These are phyloP conservation scores for Kuraishia hungarica DNA, from an alignment of 805 yeast genomes.

Conservation along the genomic window DNA sequence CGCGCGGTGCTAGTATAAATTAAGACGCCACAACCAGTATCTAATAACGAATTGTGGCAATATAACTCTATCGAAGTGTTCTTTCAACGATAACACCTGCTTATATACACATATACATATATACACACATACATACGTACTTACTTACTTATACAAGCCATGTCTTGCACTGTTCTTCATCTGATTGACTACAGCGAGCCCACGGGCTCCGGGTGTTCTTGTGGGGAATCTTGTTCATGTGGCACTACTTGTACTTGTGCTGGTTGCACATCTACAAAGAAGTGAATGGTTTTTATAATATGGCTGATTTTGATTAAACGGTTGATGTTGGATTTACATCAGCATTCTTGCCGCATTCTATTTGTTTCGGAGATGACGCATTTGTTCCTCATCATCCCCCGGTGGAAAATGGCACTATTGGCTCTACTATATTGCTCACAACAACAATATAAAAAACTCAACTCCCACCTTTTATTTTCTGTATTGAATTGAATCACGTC, in stretches of 20 bases:
- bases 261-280: background rate
- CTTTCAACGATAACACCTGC: background rate
- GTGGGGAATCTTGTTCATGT: background rate
- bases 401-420: no score
- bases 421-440: no score
- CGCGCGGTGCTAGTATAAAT: background rate
- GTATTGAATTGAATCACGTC: no score
- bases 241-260: background rate
- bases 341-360: no score
- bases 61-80: no score
- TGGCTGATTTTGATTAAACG: background rate
- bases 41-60: no score
- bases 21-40: background rate
- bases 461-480: no score
- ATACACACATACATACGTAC: background rate
- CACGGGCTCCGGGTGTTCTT: background rate
- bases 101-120: background rate
- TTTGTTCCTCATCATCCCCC: no score
- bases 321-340: no score
- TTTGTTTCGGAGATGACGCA: no score
- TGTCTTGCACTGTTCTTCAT: background rate
- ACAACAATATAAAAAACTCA: no score
- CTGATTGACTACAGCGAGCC: background rate
- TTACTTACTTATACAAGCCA: no score
- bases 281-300: background rate